Evolutionary conservation across 192 early-diverging fungal species (phyloP).

Genomic region (Coemansia umbellata): DNA sequence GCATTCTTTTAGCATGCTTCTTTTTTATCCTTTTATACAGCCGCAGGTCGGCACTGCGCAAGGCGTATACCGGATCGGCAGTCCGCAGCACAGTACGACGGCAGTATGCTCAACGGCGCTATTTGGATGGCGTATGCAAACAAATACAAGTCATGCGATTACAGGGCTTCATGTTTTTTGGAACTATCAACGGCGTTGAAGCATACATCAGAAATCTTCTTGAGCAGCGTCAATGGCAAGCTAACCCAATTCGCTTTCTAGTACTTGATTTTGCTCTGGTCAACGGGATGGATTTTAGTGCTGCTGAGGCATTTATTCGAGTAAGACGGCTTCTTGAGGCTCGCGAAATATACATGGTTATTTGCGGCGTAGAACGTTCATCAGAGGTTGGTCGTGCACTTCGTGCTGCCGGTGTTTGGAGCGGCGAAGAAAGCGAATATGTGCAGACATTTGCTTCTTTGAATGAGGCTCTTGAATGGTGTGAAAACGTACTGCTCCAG

Average conservation of each 20-base stretch:
- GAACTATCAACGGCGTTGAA: constrained; percentile 83
- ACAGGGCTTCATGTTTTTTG: constrained; percentile 97
- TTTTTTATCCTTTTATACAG: constrained; percentile 88
- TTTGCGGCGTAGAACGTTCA: constrained; percentile 65
- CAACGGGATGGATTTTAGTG: constrained; percentile 85
- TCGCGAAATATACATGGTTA: constrained; percentile 74
- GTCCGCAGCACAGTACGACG: constrained; percentile 86
- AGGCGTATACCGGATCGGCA: constrained; percentile 61
- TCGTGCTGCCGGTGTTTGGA: constrained; percentile 62
- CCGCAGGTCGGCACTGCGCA: constrained; percentile 60
- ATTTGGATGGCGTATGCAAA: constrained; percentile 74
- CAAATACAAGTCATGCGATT: constrained; percentile 87
- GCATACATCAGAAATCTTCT: constrained; percentile 63
- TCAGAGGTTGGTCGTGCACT: constrained; percentile 68
- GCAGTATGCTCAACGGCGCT: constrained; percentile 82
- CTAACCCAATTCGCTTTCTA: constrained; percentile 76
- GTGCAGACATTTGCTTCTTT: constrained; percentile 76
- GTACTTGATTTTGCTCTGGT: constrained; percentile 87
- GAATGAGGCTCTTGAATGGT: constrained; percentile 89
- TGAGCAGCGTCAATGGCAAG: constrained; percentile 61
- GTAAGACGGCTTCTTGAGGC: constrained; percentile 70
- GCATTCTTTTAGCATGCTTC: constrained; percentile 88
- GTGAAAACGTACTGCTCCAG: constrained; percentile 83
- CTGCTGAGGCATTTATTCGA: constrained; percentile 84
- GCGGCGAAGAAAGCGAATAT: constrained; percentile 53